Evolutionary conservation across 1,139 yeast genomes (phyloP).

Genomic region (Hanseniaspora uvarum): DNA sequence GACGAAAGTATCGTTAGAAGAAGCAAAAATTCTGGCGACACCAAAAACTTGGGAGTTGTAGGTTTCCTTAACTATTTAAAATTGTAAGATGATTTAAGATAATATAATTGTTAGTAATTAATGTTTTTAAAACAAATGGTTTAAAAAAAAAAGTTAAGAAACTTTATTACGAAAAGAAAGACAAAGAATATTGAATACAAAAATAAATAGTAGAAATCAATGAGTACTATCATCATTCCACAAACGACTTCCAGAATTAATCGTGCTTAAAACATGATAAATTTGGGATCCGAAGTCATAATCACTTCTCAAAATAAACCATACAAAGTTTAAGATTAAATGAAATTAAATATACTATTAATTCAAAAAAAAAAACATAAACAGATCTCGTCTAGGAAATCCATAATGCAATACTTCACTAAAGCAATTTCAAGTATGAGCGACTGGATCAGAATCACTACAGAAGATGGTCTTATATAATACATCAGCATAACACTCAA

Average conservation of each 20-base stretch:
- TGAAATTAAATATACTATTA: not conserved
- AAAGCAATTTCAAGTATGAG: slow-evolving; percentile 10
- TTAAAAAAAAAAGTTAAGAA: slow-evolving; percentile 1
- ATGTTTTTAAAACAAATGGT: not conserved
- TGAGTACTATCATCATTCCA: not conserved
- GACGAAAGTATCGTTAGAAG: slow-evolving; percentile 99
- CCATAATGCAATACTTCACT: not conserved
- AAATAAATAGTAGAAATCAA: not conserved
- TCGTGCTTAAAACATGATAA: not conserved
- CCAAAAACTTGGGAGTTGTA: slow-evolving; percentile 99
- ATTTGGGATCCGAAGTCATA: slow-evolving; percentile 1
- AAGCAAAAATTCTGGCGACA: slow-evolving; percentile 99
- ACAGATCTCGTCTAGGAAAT: not conserved
- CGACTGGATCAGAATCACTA: slow-evolving; percentile 15
- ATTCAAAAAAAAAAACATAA: slow-evolving; percentile 1
- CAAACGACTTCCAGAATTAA: not conserved
- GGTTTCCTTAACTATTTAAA: slow-evolving; percentile 50
- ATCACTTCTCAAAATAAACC: not conserved
- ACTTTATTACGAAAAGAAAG: slow-evolving; percentile 15
- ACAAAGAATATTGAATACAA: slow-evolving; percentile 5
- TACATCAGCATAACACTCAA: slow-evolving; percentile 10
- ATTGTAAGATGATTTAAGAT: slow-evolving; percentile 19
- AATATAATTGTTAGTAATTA: slow-evolving; percentile 12
- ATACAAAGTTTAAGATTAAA: not conserved
- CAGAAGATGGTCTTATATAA: slow-evolving; percentile 13